Conservation (phyloP, 495 filamentous ascomycete genomes). For the Lasiosphaeriaceae sp. region DNA sequence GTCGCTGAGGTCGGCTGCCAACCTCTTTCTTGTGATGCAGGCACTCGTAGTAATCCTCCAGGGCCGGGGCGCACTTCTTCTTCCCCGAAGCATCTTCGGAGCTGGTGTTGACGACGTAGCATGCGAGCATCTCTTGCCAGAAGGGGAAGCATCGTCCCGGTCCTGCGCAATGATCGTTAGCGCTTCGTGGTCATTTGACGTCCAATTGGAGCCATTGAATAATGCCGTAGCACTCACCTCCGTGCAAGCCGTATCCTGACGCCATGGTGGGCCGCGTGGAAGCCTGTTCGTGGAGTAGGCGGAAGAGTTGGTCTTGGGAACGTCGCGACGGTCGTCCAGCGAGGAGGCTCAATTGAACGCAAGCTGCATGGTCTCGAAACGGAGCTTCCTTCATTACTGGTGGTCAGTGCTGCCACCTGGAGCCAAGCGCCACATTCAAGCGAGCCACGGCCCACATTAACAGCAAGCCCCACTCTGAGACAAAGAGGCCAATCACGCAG, state of each 20-base stretch:
- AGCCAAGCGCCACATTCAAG: neutral
- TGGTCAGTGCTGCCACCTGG: neutral
- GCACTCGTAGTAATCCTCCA: slow-evolving; percentile 98
- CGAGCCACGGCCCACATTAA: slow-evolving; percentile 1
- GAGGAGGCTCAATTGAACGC: slow-evolving; percentile 7
- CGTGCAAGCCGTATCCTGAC: slow-evolving; percentile 76
- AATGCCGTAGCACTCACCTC: slow-evolving; percentile 52
- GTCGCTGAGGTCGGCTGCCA: neutral
- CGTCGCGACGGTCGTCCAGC: slow-evolving; percentile 15
- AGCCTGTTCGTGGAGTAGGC: slow-evolving; percentile 17
- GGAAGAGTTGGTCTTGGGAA: slow-evolving; percentile 8
- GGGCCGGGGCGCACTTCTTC: slow-evolving; percentile 81
- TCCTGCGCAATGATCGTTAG: slow-evolving; percentile 45
- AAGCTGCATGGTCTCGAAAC: slow-evolving; percentile 15
- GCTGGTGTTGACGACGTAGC: slow-evolving; percentile 80
- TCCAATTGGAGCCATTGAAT: slow-evolving; percentile 9
- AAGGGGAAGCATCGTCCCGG: slow-evolving; percentile 94
- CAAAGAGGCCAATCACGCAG: neutral
- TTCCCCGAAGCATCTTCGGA: slow-evolving; percentile 72
- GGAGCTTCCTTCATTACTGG: slow-evolving; percentile 16
- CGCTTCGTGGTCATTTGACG: slow-evolving; percentile 1
- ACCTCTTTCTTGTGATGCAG: slow-evolving; percentile 98
- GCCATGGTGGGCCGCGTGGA: slow-evolving; percentile 56
- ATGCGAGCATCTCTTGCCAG: slow-evolving; percentile 92
- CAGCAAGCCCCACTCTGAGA: neutral